Evolutionary conservation across 768 basidiomycete species (phyloP).

Genomic region (Tylopilus felleus): DNA sequence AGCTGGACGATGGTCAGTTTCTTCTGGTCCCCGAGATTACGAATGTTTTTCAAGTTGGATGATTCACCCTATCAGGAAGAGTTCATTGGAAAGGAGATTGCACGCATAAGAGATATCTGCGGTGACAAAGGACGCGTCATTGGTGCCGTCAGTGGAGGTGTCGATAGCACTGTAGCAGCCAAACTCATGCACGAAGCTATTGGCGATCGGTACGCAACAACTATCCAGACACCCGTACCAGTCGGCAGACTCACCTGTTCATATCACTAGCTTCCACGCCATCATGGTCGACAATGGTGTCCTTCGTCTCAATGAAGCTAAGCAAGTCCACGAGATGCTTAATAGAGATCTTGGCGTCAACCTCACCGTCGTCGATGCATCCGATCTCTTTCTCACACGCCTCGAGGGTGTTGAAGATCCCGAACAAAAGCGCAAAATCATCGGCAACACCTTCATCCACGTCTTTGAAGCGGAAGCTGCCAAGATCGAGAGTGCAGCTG

Average conservation of each 20-base stretch:
- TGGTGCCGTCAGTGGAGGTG: slow-evolving; percentile 95
- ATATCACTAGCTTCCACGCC: slow-evolving; percentile 78
- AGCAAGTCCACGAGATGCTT: slow-evolving; percentile 91
- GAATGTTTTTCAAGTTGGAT: background rate
- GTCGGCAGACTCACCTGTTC: background rate
- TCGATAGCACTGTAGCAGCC: slow-evolving; percentile 97
- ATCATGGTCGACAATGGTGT: slow-evolving; percentile 99
- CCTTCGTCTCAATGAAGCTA: slow-evolving; percentile 84
- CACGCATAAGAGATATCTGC: slow-evolving; percentile 90
- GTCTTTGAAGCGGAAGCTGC: slow-evolving; percentile 94
- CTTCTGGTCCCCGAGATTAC: slow-evolving; percentile 2
- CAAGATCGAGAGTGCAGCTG: slow-evolving; percentile 80
- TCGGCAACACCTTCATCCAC: slow-evolving; percentile 98
- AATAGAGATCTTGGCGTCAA: slow-evolving; percentile 93
- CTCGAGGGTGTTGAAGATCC: slow-evolving; percentile 94
- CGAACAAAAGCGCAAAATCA: slow-evolving; percentile 95
- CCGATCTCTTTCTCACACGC: slow-evolving; percentile 84
- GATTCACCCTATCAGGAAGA: slow-evolving; percentile 59
- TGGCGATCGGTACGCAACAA: slow-evolving; percentile 72
- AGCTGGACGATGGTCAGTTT: slow-evolving; percentile 90
- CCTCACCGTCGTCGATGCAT: slow-evolving; percentile 93
- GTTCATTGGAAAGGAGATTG: slow-evolving; percentile 96
- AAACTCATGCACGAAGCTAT: slow-evolving; percentile 99
- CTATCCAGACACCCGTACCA: background rate
- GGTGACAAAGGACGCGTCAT: slow-evolving; percentile 94